Percentiles rank a stretch among this genome's conserved stretches.
phyloP scores from a whole-genome alignment of 257 asterid species.

The Solanum raphanifolium region DNA sequence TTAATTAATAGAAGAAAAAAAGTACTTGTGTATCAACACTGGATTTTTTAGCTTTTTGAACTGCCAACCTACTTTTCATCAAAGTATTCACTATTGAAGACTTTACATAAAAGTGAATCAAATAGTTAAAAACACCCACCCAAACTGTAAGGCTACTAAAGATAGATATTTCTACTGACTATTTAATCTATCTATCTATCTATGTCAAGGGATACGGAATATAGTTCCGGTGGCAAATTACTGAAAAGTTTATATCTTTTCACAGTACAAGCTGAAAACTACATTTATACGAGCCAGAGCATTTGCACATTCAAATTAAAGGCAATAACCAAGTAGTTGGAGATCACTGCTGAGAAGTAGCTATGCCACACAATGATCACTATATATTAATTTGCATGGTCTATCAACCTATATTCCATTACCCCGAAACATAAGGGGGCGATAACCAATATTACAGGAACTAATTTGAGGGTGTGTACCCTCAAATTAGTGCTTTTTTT shows the following conservation, averaged over 20 bases:
- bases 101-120: neutral
- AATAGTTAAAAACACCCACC: neutral
- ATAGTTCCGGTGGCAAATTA: neutral
- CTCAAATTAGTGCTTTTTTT: neutral
- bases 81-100: neutral
- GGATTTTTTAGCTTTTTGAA: neutral
- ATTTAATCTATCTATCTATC: neutral
- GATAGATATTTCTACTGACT: neutral
- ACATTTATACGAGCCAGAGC: neutral
- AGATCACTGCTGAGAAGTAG: neutral
- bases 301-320: neutral
- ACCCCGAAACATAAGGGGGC: neutral
- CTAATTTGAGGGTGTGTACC: neutral
- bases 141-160: neutral
- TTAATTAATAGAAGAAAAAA: neutral
- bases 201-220: neutral
- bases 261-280: neutral
- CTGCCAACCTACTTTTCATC: neutral
- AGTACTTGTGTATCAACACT: neutral
- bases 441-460: too few relatives aligned
- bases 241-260: neutral
- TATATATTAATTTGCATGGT: neutral
- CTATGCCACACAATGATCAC: neutral
- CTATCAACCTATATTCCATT: neutral
- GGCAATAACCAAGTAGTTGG: neutral